A percentile compares a stretch with the other conserved stretches of the same genome.
phyloP scores from a whole-genome alignment of 768 basidiomycete genomes.

The Lactifluus pinguis region DNA sequence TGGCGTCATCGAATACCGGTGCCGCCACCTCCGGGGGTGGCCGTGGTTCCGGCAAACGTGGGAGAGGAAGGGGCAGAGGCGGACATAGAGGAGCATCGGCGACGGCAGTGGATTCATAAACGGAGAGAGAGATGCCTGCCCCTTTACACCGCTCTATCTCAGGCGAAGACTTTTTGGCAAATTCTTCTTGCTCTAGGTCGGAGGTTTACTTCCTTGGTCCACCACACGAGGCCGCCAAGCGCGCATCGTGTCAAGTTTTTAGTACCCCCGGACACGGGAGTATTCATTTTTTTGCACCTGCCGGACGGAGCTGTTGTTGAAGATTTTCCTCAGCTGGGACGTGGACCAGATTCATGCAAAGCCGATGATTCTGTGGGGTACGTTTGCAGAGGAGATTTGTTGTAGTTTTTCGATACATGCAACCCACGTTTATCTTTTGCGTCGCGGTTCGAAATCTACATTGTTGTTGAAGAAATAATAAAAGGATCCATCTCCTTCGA shows the following conservation, averaged over 20 bases:
- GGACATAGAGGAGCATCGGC: not conserved
- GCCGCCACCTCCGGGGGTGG: not conserved
- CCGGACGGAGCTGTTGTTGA: not conserved
- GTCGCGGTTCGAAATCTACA: no score
- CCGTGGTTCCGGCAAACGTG: constrained; percentile 7
- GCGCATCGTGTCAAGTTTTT: no score
- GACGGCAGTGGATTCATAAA: not conserved
- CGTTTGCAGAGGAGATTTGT: not conserved
- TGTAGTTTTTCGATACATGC: not conserved
- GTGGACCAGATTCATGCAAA: not conserved
- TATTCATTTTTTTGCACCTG: not conserved
- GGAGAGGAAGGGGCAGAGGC: constrained; percentile 11
- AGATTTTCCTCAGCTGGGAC: not conserved
- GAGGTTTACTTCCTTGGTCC: not conserved
- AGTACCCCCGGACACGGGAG: not conserved
- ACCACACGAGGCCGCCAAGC: no score
- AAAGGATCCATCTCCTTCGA: no score
- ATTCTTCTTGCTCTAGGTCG: not conserved
- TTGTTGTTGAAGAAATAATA: no score
- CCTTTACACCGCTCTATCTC: not conserved
- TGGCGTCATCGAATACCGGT: not conserved
- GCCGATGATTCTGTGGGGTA: not conserved
- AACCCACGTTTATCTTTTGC: not conserved
- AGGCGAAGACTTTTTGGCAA: not conserved
- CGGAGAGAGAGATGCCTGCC: not conserved